A percentile compares a stretch with the other conserved stretches of the same genome.
phyloP scores from a whole-genome alignment of 305 asterid species.

The Rubia tinctorum region DNA sequence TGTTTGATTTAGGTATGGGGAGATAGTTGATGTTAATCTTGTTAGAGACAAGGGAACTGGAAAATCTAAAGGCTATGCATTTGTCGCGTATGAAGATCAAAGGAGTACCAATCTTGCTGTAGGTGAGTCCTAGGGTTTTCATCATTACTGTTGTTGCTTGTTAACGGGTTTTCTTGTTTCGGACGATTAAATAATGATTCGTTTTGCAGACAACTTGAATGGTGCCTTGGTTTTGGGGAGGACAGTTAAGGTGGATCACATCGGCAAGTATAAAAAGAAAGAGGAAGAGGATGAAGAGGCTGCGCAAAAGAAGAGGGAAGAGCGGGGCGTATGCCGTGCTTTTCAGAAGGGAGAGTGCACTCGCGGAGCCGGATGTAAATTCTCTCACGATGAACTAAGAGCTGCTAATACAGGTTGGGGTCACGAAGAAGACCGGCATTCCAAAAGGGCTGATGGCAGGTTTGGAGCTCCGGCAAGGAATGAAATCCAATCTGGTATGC shows the following conservation, averaged over 20 bases:
- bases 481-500: constrained; percentile 29
- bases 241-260: constrained; percentile 74
- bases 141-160: neutral
- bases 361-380: constrained; percentile 81
- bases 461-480: constrained; percentile 39
- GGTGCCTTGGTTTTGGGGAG: constrained; percentile 80
- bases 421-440: constrained; percentile 55
- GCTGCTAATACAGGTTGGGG: constrained; percentile 99
- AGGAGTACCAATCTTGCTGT: constrained; percentile 88
- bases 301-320: constrained; percentile 75
- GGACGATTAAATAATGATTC: constrained; percentile 7
- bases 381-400: constrained; percentile 92
- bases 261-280: constrained; percentile 59
- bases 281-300: constrained; percentile 96
- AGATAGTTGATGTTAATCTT: constrained; percentile 78
- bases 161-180: neutral
- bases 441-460: constrained; percentile 54
- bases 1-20: constrained; percentile 61
- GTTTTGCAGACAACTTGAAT: constrained; percentile 63
- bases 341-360: constrained; percentile 80
- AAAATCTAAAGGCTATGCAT: constrained; percentile 86
- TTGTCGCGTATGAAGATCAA: constrained; percentile 91
- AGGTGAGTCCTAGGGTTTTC: constrained; percentile 41
- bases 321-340: constrained; percentile 86
- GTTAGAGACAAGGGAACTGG: constrained; percentile 85